Evolutionary conservation across 2,329 filamentous ascomycete species (phyloP).

Genomic region (Proliferodiscus dingleyae): DNA sequence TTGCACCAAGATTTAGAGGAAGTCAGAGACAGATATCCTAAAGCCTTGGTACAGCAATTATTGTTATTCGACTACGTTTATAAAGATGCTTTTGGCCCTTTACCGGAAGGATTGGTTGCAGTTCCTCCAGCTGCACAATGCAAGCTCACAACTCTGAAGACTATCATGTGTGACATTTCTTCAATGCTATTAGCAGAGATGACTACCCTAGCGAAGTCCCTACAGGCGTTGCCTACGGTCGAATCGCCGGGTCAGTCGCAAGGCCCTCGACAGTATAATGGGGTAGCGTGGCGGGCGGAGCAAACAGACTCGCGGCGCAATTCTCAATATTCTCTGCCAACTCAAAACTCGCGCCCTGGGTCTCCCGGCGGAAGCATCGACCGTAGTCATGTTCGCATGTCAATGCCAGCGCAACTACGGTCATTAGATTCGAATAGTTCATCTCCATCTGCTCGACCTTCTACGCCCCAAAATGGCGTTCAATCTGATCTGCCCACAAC

Average conservation of each 20-base stretch:
- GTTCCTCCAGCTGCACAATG: slow-evolving; percentile 66
- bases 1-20: slow-evolving; percentile 65
- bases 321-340: slow-evolving; percentile 48
- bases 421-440: slow-evolving; percentile 28
- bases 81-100: slow-evolving; percentile 42
- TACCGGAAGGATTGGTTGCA: slow-evolving; percentile 63
- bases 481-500: slow-evolving; percentile 16
- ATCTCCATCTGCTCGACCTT: slow-evolving; percentile 33
- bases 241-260: slow-evolving; percentile 65
- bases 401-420: slow-evolving; percentile 60
- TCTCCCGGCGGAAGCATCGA: slow-evolving; percentile 52
- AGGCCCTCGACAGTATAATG: slow-evolving; percentile 37
- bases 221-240: slow-evolving; percentile 68
- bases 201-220: slow-evolving; percentile 66
- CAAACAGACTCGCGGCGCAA: slow-evolving; percentile 41
- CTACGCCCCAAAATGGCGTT: slow-evolving; percentile 30
- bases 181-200: slow-evolving; percentile 70
- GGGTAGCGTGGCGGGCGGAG: slow-evolving; percentile 37
- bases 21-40: slow-evolving; percentile 67
- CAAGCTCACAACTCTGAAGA: slow-evolving; percentile 75
- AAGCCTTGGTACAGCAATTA: slow-evolving; percentile 71
- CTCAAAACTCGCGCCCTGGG: slow-evolving; percentile 43
- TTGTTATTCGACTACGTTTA: slow-evolving; percentile 71
- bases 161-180: slow-evolving; percentile 74
- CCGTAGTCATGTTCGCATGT: slow-evolving; percentile 66